These are phyloP conservation scores for Periconia sp. DNA, from an alignment of 2,329 filamentous ascomycete genomes.

Conservation along the genomic window DNA sequence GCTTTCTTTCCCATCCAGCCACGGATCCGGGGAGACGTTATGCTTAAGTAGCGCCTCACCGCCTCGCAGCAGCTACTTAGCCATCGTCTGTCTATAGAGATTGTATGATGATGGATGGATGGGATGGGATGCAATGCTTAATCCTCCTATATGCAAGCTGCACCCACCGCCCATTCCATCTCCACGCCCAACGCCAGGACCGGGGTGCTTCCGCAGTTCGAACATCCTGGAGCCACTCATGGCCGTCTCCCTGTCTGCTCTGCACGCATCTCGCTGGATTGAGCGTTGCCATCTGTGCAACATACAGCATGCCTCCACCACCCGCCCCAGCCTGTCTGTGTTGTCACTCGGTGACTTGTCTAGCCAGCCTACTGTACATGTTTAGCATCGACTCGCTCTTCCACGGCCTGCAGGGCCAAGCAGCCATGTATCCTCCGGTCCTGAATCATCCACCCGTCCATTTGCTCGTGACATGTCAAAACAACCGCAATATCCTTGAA, in stretches of 20 bases:
- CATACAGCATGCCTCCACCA: neutral
- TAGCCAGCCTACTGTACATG: neutral
- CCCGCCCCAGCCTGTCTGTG: neutral
- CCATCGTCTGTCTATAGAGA: too few relatives aligned
- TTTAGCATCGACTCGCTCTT: neutral
- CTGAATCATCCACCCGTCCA: neutral
- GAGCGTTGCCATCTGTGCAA: neutral
- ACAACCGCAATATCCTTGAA: too few relatives aligned
- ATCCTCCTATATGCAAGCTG: constrained; percentile 8
- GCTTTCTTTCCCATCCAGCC: too few relatives aligned
- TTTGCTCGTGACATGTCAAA: neutral
- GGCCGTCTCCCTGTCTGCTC: neutral
- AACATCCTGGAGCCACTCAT: constrained; percentile 3
- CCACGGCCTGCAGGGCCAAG: neutral
- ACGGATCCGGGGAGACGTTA: neutral
- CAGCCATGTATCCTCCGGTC: neutral
- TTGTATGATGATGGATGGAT: too few relatives aligned
- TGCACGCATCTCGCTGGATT: neutral
- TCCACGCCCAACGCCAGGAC: constrained; percentile 6
- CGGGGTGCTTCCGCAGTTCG: neutral
- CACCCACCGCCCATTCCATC: neutral
- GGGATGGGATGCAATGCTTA: neutral
- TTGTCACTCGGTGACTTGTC: constrained; percentile 1
- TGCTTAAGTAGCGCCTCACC: constrained; percentile 4
- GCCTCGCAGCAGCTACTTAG: constrained; percentile 6